Evolutionary conservation across 768 basidiomycete genomes (phyloP).

Genomic region (Sutorius australiensis): DNA sequence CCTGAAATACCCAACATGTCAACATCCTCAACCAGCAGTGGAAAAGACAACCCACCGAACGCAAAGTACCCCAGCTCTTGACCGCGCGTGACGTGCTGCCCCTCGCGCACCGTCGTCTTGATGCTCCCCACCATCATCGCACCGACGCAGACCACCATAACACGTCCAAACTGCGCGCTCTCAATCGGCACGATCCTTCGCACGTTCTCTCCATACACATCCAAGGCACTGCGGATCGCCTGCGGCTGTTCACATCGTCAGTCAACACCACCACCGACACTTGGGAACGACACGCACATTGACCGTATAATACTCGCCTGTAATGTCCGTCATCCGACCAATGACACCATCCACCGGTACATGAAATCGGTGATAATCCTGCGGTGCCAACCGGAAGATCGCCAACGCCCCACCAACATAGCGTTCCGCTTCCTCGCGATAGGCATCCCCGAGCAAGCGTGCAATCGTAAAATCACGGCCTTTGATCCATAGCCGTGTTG

Average conservation of each 20-base stretch:
- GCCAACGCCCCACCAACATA: conserved; percentile 80
- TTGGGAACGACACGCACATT: conserved; percentile 55
- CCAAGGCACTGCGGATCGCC: conserved; percentile 85
- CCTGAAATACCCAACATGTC: conserved; percentile 39
- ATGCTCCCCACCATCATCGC: conserved; percentile 97
- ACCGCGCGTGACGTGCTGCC: conserved; percentile 73
- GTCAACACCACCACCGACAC: background rate
- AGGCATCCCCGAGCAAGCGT: conserved; percentile 74
- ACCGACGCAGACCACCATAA: conserved; percentile 89
- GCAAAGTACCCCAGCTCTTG: conserved; percentile 95
- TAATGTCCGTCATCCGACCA: conserved; percentile 76
- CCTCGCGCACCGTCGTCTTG: conserved; percentile 80
- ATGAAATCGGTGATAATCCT: conserved; percentile 96
- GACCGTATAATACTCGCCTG: conserved; percentile 95
- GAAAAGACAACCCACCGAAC: conserved; percentile 59
- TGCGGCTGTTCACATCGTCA: conserved; percentile 56
- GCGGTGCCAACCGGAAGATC: conserved; percentile 89
- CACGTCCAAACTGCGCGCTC: conserved; percentile 82
- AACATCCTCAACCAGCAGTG: background rate
- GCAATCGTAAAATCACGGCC: conserved; percentile 87
- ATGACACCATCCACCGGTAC: conserved; percentile 81
- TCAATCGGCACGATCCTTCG: conserved; percentile 92
- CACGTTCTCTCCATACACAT: conserved; percentile 93
- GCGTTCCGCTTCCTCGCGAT: conserved; percentile 62
- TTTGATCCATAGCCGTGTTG: conserved; percentile 94